Evolutionary conservation across 2,329 filamentous ascomycete species (phyloP), one percentile per base, ranked within the genome.

Genomic region (Colletotrichum sp.): DNA sequence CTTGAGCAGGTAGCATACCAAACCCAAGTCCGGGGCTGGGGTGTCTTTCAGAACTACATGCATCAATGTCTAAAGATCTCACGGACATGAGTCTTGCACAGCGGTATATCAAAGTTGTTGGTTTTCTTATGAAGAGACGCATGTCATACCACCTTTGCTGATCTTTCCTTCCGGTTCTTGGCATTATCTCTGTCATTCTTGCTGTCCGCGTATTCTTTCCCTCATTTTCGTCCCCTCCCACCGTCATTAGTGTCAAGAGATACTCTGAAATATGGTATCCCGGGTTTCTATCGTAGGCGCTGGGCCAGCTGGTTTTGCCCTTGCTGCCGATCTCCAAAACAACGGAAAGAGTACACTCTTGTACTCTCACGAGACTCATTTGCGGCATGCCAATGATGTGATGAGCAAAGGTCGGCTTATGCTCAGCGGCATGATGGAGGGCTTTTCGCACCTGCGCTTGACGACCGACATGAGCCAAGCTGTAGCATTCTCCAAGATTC

Each of bases 241-340:
- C 26, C 9, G 9, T 28, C 26, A 34, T 62, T 62, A 62, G 26
- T 30, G 18, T 18, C 18, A 28, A 24, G 26, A 62, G 16, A 34
- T 55, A 44, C 7, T 18, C 16, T n/a, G 2, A 12, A 52, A n/a
- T 15, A 28, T 55, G 55, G 52, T 62, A 24, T 69, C 63, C 2
- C 34, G 28, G 18, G 64, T 72, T 15, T 72, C 64, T 15, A 24
- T 72, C 15, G n/a, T 72, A 12, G 70, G 70, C 55, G 70, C 70
- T 26, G 70, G 70, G 70, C 70, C 70, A 60, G 70, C 70, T 44
- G 70, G 70, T 30, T 72, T 72, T 26, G 70, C 70, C 52, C 64
- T 72, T n/a, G 63, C 70, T 9, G 70, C 70, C 16, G 70, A 72
- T 18, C 70, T 72, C 9, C 63, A 72, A 24, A 69, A 69, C 24